phyloP scores from a whole-genome alignment of 192 early-diverging fungal species.

The Podila verticillata region DNA sequence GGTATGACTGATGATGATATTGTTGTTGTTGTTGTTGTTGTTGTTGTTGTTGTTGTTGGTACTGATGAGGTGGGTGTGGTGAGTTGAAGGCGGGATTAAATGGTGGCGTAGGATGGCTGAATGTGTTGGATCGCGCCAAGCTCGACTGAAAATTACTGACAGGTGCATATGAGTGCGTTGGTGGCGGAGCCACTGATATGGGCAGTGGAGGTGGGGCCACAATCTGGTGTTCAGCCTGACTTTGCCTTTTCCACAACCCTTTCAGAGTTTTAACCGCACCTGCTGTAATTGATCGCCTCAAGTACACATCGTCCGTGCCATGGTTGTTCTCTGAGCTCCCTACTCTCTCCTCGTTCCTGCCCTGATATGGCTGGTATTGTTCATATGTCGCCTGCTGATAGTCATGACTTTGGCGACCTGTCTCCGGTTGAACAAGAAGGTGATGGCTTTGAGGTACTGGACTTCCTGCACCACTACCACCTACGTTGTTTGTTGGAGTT shows the following conservation, averaged over 20 bases:
- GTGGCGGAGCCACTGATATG: background rate
- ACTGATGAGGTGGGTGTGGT: background rate
- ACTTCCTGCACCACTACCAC: no score
- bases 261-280: slow-evolving; percentile 10
- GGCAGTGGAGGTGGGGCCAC: slow-evolving; percentile 24
- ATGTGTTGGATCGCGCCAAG: slow-evolving; percentile 17
- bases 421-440: background rate
- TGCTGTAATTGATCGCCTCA: slow-evolving; percentile 25
- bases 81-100: background rate
- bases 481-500: no score
- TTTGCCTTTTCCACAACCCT: slow-evolving; percentile 21
- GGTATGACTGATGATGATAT: no score
- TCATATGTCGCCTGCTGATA: background rate
- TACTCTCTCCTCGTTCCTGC: background rate
- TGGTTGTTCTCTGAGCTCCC: slow-evolving; percentile 12
- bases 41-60: background rate
- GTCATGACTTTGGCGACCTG: background rate
- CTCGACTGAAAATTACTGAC: background rate
- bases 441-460: background rate
- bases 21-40: no score
- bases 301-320: slow-evolving; percentile 24
- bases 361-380: background rate
- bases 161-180: background rate
- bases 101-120: background rate
- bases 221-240: slow-evolving; percentile 30